Base-by-base conservation (phyloP, 345 rosid genomes). In the Firmiana major region DNA sequence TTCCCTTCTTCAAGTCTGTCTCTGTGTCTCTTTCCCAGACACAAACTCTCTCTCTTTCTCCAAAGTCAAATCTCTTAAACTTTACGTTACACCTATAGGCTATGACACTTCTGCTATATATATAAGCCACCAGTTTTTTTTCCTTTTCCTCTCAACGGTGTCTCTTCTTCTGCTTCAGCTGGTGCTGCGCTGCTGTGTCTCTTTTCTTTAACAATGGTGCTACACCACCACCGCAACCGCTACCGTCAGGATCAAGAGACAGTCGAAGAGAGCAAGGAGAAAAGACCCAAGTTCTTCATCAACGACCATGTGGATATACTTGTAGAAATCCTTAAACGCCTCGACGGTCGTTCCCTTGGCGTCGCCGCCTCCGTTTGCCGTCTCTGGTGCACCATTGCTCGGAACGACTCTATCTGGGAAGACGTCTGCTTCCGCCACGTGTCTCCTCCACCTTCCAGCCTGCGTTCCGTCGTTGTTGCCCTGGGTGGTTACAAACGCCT, bases 401-500 rank as follows among this genome's bases (percentile, higher is more conserved):
- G 90, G 28, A 85, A 81, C 78, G 97, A 95, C 81, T 86, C 94
- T 12, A 81, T 90, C 53, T 95, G 99, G 99, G 99, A 95, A 79
- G 83, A 92, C 81, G 90, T 93, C 75, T 95, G 99, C 85, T 90
- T 95, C 86, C 88, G 91, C 77, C 95, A 90, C 80, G 85, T 88
- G 13, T 79, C 87, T 10, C 89, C 93, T 24, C 88, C 89, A 13
- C 89, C 97, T 15, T 78, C 94, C 4, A 77, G 87, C 57, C 73
- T 83, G 31, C 86, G 91, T 31, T 89, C 98, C 24, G 87, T 94
- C 0, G 89, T 95, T 28, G 83, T 83, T 12, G 95, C 99, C 21
- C 98, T 95, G 7, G 99, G 99, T 7, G 99, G 99, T 6, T 90
- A 89, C 83, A 83, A 90, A 83, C 83, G 91, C 73, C 99, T 95